phyloP scores from a whole-genome alignment of 2,329 filamentous ascomycete species.

The Trichoderma oligosporum region DNA sequence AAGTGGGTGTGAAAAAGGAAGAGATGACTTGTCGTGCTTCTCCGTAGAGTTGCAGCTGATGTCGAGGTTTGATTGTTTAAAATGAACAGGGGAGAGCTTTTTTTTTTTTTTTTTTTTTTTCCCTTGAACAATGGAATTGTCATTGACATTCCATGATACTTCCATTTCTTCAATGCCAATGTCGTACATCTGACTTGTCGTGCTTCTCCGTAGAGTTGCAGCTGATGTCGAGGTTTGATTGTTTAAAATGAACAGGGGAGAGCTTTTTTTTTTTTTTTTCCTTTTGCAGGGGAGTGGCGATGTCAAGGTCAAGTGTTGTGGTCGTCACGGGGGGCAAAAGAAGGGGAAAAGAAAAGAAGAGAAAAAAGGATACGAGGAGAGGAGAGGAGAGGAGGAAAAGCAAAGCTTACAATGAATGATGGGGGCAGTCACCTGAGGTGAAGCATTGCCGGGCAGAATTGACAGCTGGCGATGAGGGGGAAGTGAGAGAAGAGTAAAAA shows the following conservation, averaged over 20 bases:
- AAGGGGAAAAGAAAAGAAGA: conserved; percentile 1
- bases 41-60: neutral
- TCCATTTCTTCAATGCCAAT: too few species aligned
- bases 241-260: neutral
- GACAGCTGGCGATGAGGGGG: conserved; percentile 24
- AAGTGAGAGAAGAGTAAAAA: conserved; percentile 23
- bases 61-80: conserved; percentile 1
- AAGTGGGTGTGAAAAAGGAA: neutral
- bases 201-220: neutral
- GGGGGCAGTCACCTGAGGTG: conserved; percentile 34
- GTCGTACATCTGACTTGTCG: too few species aligned
- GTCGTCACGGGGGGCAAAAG: conserved; percentile 14
- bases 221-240: neutral
- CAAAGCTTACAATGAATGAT: conserved; percentile 26
- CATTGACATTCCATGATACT: too few species aligned
- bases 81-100: neutral
- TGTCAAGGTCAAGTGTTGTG: conserved; percentile 12
- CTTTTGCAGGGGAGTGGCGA: conserved; percentile 4
- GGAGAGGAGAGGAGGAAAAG: conserved; percentile 20
- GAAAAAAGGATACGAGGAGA: conserved; percentile 22
- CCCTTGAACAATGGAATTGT: too few species aligned
- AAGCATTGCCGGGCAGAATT: conserved; percentile 40
- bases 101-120: neutral
- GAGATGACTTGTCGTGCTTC: too few species aligned
- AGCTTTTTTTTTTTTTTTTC: too few species aligned